Conservation (phyloP, 2,329 filamentous ascomycete genomes). For the Alternaria brassicae region DNA sequence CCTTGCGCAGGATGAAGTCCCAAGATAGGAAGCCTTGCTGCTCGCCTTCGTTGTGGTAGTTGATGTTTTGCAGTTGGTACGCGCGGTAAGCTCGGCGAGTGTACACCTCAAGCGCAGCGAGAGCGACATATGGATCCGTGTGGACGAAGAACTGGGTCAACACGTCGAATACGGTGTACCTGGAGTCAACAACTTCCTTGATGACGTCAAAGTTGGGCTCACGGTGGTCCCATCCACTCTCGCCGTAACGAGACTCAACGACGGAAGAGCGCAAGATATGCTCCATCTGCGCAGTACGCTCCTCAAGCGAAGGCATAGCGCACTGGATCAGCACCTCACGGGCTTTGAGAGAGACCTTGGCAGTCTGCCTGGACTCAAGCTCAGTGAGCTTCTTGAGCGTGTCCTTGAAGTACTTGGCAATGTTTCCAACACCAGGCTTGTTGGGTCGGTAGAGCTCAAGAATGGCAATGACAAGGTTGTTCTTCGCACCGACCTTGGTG, state of each 20-base stretch:
- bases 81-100: constrained; percentile 96
- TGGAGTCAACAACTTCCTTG: constrained; percentile 98
- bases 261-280: constrained; percentile 96
- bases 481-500: constrained; percentile 91
- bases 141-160: constrained; percentile 94
- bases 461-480: constrained; percentile 88
- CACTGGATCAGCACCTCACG: constrained; percentile 98
- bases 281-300: constrained; percentile 96
- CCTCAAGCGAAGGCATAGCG: constrained; percentile 92
- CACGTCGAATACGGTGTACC: constrained; percentile 98
- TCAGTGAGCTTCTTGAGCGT: constrained; percentile 87
- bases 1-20: constrained; percentile 95
- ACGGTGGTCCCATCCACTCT: constrained; percentile 95
- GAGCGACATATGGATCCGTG: constrained; percentile 89
- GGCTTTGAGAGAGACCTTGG: constrained; percentile 96
- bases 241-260: constrained; percentile 94
- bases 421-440: constrained; percentile 85
- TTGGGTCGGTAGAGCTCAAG: constrained; percentile 95
- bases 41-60: constrained; percentile 82
- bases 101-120: constrained; percentile 95
- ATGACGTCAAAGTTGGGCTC: constrained; percentile 89
- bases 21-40: constrained; percentile 83
- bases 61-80: constrained; percentile 86
- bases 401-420: constrained; percentile 85
- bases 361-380: constrained; percentile 82